Conservation (phyloP, 1,284 basidiomycete species). For the Ustilago xerochloae region DNA sequence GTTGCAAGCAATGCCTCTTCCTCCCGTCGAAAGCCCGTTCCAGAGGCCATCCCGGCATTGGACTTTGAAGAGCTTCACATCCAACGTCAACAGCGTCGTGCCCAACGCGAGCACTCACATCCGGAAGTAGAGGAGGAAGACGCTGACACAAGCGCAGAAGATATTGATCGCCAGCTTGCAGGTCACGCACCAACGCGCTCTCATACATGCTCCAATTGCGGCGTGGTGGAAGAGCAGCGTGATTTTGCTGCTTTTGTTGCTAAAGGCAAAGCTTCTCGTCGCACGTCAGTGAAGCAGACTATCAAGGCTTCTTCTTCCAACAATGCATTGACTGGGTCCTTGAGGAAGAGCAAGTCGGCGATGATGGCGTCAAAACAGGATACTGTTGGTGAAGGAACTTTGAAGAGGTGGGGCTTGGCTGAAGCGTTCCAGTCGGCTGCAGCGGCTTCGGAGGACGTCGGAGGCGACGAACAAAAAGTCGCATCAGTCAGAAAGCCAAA, state of each 20-base stretch:
- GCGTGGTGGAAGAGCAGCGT: slow-evolving; percentile 11
- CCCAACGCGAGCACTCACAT: background rate
- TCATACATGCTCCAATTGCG: slow-evolving; percentile 31
- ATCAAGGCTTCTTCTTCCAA: slow-evolving; percentile 6
- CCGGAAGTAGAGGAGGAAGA: background rate
- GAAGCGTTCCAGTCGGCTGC: slow-evolving; percentile 35
- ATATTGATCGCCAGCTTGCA: slow-evolving; percentile 19
- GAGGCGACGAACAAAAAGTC: background rate
- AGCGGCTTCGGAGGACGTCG: background rate
- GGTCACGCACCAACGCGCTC: slow-evolving; percentile 8
- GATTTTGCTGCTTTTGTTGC: slow-evolving; percentile 41
- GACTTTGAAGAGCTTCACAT: slow-evolving; percentile 19
- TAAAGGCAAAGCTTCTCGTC: slow-evolving; percentile 39
- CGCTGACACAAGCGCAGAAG: slow-evolving; percentile 9
- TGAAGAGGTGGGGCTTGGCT: slow-evolving; percentile 42
- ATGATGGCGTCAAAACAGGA: slow-evolving; percentile 7
- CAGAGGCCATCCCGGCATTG: slow-evolving; percentile 19
- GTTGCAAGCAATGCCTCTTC: background rate
- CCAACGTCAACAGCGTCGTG: slow-evolving; percentile 7
- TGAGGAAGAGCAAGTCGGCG: slow-evolving; percentile 20
- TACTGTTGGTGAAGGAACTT: slow-evolving; percentile 24
- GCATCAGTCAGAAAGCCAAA: slow-evolving; percentile 29
- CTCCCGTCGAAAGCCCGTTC: slow-evolving; percentile 12
- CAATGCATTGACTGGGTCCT: slow-evolving; percentile 9
- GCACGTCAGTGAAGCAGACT: slow-evolving; percentile 21